Evolutionary conservation across 2,329 filamentous ascomycete species (phyloP).

Genomic region (Paecilomyces niveus): DNA sequence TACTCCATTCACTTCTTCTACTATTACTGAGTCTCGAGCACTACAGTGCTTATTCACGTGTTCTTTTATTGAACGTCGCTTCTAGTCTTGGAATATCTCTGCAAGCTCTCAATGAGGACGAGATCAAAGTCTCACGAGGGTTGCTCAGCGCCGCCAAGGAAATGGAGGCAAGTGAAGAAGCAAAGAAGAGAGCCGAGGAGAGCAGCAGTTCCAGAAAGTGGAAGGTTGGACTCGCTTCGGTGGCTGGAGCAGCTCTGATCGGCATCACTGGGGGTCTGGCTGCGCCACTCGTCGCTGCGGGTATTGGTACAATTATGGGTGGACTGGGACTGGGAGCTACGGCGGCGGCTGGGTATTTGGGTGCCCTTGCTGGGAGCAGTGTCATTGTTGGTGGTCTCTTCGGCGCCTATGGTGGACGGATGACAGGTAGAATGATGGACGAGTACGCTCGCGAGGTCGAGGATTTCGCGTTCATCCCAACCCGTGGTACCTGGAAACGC

Average conservation of each 20-base stretch:
- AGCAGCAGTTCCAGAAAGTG: conserved; percentile 59
- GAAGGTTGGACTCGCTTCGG: conserved; percentile 81
- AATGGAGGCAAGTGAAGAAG: conserved; percentile 71
- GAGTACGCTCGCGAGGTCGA: conserved; percentile 78
- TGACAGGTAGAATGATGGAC: conserved; percentile 81
- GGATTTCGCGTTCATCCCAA: conserved; percentile 78
- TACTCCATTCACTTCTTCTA: conserved; percentile 66
- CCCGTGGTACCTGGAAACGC: conserved; percentile 49
- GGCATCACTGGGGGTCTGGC: conserved; percentile 73
- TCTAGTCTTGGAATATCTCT: conserved; percentile 64
- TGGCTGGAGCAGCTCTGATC: conserved; percentile 83
- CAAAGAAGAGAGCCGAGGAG: conserved; percentile 63
- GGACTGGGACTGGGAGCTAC: conserved; percentile 68
- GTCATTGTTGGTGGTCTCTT: conserved; percentile 79
- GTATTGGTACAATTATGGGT: conserved; percentile 71
- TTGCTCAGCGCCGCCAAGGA: conserved; percentile 69
- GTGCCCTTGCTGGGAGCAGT: conserved; percentile 69
- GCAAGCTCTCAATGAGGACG: conserved; percentile 59
- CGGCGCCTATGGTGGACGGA: conserved; percentile 79
- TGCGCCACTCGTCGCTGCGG: conserved; percentile 67
- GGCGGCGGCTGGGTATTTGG: conserved; percentile 70
- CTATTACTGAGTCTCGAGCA: conserved; percentile 69
- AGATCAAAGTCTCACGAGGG: conserved; percentile 66
- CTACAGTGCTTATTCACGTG: conserved; percentile 66
- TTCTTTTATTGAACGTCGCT: conserved; percentile 62